Base-by-base conservation (phyloP, 352 stramenopile genomes). In the Pythium apleroticum region DNA sequence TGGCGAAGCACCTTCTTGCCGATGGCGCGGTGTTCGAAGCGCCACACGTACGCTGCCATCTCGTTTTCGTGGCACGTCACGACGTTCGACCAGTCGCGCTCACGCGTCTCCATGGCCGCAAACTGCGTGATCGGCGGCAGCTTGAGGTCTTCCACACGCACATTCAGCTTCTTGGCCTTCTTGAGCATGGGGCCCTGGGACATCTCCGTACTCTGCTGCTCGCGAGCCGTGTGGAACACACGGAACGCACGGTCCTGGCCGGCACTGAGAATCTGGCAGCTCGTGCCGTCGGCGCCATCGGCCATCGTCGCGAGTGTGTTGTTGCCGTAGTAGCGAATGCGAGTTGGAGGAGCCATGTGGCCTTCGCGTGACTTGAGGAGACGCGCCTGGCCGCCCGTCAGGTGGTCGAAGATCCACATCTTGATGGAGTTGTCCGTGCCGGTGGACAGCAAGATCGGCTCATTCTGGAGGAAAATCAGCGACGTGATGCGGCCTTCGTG, bases 41-140 rank as follows among this genome's bases (percentile, higher is more conserved):
- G 89, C 97, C 97, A 99, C 19, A 98, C 91, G 64, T 98, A 98
- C 7, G 96, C 97, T 31, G 93, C 88, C 30, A 88, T 71, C 66
- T 98, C 90, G 77, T 95, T 88, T 48, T 91, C 77, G 76, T 99
- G 97, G 68, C 96, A 98, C 3, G 95, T 98, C 1, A 99, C 76
- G 1, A 98, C 74, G 79, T 98, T 98, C 30, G 90, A 81, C 94
- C 93, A 98, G 74, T 95, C 89, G 25, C 89, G 81, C 20, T 88
- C 78, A 43, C 91, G 77, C 12, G 90, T 92, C 77, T 98, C 94
- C 68, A 90, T 94, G 4, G 90, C 85, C 4, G 91, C 90, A 68
- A 99, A 96, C 56, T 89, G 89, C 22, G 86, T 86, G 66, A 98
- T 92, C 1, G 91, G 91, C 24, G 96, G 92, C 35, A 99, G 72